A percentile compares a stretch with the other conserved stretches of the same genome.
Conservation (phyloP, 768 basidiomycete species). For the Amanita molliuscula region DNA sequence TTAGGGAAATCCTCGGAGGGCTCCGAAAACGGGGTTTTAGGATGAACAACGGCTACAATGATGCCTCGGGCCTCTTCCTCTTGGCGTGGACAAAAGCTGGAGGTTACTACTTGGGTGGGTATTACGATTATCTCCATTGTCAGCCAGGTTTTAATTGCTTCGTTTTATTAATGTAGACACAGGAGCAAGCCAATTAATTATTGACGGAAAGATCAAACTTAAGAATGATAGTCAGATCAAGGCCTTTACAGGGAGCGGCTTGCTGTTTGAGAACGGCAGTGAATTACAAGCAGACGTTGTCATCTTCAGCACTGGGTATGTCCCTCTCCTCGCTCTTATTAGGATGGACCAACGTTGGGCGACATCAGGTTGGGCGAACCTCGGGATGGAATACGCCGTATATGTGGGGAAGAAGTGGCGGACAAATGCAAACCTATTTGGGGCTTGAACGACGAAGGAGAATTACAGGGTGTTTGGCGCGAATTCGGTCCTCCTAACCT, state of each 20-base stretch:
- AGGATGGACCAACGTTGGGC: not conserved
- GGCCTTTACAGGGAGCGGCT: constrained; percentile 29
- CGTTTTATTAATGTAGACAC: constrained; percentile 27
- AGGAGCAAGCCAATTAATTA: constrained; percentile 50
- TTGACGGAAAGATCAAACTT: constrained; percentile 60
- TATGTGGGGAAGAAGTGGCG: constrained; percentile 38
- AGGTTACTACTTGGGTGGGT: constrained; percentile 58
- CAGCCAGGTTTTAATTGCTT: not conserved
- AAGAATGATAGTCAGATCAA: constrained; percentile 49
- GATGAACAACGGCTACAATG: constrained; percentile 37
- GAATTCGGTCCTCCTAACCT: constrained; percentile 41
- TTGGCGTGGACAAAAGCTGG: constrained; percentile 39
- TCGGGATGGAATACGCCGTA: constrained; percentile 23
- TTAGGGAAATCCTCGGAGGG: constrained; percentile 35
- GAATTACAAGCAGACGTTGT: constrained; percentile 42
- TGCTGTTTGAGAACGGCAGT: constrained; percentile 39
- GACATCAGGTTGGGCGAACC: constrained; percentile 34
- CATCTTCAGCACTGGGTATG: constrained; percentile 47
- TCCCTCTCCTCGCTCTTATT: not conserved
- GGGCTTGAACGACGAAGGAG: constrained; percentile 60
- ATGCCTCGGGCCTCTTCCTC: constrained; percentile 34
- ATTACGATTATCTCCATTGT: not conserved
- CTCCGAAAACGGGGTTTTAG: constrained; percentile 50
- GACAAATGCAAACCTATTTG: constrained; percentile 42
- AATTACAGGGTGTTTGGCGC: constrained; percentile 39